Percentiles rank a stretch among this genome's conserved stretches.
These are phyloP conservation scores for Fusarium duplospermum DNA, from an alignment of 2,329 filamentous ascomycete genomes.

Conservation along the genomic window DNA sequence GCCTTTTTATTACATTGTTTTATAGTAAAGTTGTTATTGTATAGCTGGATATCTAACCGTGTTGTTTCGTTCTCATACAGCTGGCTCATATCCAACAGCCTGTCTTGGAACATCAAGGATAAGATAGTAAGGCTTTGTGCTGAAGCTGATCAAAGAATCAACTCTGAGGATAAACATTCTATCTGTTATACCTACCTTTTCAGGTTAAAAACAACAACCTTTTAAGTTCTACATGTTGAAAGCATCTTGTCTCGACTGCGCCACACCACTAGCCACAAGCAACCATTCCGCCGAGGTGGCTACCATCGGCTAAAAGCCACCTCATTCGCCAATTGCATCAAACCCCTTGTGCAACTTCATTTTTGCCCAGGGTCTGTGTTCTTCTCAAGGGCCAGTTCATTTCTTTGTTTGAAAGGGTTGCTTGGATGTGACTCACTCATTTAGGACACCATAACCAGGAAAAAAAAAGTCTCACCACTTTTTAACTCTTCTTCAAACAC, in stretches of 20 bases:
- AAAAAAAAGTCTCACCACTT: neutral
- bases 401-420: constrained; percentile 20
- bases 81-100: neutral
- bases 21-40: neutral
- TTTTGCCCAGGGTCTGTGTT: constrained; percentile 22
- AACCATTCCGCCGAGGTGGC: constrained; percentile 5
- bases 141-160: neutral
- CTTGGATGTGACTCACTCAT: constrained; percentile 29
- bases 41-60: neutral
- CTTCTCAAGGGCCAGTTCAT: neutral
- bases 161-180: neutral
- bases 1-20: neutral
- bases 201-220: neutral
- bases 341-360: constrained; percentile 20
- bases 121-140: neutral
- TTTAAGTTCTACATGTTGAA: neutral
- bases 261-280: neutral
- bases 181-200: neutral
- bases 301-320: constrained; percentile 30
- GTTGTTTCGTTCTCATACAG: neutral
- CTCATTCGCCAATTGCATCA: constrained; percentile 18
- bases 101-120: neutral
- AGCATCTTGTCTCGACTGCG: neutral
- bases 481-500: neutral
- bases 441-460: neutral